Evolutionary conservation across 768 basidiomycete species (phyloP).

Genomic region (Porphyrellus cyaneotinctus): DNA sequence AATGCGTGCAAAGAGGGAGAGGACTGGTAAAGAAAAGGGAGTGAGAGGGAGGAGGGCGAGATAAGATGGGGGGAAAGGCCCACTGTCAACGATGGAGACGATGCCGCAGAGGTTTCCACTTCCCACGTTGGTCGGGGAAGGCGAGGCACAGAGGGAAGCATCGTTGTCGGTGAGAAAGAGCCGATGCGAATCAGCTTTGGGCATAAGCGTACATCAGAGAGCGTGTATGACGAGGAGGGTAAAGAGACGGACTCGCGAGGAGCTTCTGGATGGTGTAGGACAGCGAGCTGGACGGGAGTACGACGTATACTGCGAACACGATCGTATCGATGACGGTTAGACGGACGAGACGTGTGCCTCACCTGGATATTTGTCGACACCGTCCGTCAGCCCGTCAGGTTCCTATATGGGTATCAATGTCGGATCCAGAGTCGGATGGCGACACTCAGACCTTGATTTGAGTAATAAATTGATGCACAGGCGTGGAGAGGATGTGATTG

Average conservation of each 20-base stretch:
- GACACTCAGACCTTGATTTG: conserved; percentile 57
- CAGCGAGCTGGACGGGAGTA: conserved; percentile 58
- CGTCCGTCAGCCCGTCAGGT: conserved; percentile 73
- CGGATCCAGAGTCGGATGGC: not conserved
- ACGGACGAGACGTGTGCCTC: conserved; percentile 1
- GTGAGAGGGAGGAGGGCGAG: not conserved
- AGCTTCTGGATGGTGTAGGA: conserved; percentile 75
- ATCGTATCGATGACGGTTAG: not conserved
- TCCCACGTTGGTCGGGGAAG: conserved; percentile 36
- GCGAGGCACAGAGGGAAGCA: conserved; percentile 45
- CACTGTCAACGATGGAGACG: conserved; percentile 82
- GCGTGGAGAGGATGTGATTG: conserved; percentile 67
- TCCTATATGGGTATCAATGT: conserved; percentile 37
- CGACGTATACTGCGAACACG: conserved; percentile 60
- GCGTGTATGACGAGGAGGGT: not conserved
- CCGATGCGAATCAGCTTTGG: conserved; percentile 72
- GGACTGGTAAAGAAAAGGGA: conserved; percentile 41
- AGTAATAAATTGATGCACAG: conserved; percentile 66
- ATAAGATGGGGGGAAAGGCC: conserved; percentile 19
- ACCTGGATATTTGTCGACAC: conserved; percentile 78
- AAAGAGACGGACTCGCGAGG: conserved; percentile 61
- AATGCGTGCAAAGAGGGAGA: conserved; percentile 73
- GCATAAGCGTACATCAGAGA: not conserved
- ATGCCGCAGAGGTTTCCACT: conserved; percentile 58
- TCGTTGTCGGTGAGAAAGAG: conserved; percentile 70